These are phyloP conservation scores for Colletotrichum sp. DNA, from an alignment of 2,329 filamentous ascomycete species.

Conservation along the genomic window DNA sequence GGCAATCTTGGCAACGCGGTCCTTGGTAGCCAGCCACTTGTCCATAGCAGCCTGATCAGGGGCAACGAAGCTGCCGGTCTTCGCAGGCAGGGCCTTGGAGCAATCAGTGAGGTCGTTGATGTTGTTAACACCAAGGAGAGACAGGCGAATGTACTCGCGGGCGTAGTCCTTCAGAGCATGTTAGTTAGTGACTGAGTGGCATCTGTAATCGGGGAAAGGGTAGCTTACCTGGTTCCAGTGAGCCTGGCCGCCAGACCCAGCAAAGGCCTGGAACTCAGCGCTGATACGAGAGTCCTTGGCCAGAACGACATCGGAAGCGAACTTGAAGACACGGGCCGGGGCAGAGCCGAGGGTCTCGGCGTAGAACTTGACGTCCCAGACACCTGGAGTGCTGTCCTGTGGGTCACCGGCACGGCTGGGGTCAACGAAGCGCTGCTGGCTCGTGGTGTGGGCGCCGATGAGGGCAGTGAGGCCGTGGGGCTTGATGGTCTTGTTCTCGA, in stretches of 20 bases:
- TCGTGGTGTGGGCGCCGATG: conserved; percentile 58
- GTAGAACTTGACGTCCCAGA: conserved; percentile 60
- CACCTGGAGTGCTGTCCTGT: conserved; percentile 56
- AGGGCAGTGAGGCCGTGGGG: conserved; percentile 56
- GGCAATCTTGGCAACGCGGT: conserved; percentile 42
- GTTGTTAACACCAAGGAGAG: conserved; percentile 60
- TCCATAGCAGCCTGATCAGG: conserved; percentile 12
- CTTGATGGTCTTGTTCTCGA: conserved; percentile 57
- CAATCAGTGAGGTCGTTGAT: conserved; percentile 61
- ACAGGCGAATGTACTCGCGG: conserved; percentile 57
- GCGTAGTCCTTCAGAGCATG: conserved; percentile 48
- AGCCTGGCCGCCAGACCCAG: conserved; percentile 33
- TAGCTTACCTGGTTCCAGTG: conserved; percentile 44
- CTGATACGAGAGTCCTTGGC: conserved; percentile 38
- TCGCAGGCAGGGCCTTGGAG: conserved; percentile 52
- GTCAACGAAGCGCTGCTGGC: conserved; percentile 52
- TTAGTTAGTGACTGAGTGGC: background rate
- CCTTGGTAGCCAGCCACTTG: conserved; percentile 32
- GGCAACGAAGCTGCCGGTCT: conserved; percentile 24
- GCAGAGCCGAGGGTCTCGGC: conserved; percentile 38
- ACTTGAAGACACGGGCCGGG: conserved; percentile 42
- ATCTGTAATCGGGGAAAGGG: background rate
- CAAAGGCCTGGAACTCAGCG: conserved; percentile 43
- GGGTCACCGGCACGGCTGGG: conserved; percentile 43
- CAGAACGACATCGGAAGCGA: conserved; percentile 47